Conservation (phyloP, 805 yeast genomes). For the Candida pini region DNA sequence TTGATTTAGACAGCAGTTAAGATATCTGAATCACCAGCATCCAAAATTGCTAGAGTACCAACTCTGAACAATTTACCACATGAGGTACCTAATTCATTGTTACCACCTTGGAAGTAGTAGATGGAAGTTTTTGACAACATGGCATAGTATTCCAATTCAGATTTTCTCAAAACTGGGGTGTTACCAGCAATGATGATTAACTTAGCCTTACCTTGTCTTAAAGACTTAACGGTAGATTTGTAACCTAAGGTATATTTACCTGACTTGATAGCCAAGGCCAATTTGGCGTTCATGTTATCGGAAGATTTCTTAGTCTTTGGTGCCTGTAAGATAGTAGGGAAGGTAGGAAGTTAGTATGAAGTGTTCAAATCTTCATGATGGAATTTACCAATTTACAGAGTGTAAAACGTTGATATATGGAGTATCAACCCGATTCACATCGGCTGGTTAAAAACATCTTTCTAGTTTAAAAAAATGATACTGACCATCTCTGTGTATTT, state of each 20-base stretch:
- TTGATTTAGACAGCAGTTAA: conserved; percentile 59
- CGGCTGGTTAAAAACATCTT: too few species aligned
- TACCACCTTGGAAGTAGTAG: conserved; percentile 99
- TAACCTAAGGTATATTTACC: conserved; percentile 99
- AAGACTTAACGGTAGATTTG: conserved; percentile 97
- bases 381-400: too few species aligned
- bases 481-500: conserved; percentile 97
- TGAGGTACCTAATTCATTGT: conserved; percentile 99
- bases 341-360: conserved; percentile 34
- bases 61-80: conserved; percentile 99
- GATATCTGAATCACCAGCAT: conserved; percentile 99
- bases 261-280: conserved; percentile 96
- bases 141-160: conserved; percentile 99
- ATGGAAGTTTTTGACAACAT: conserved; percentile 97
- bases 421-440: too few species aligned
- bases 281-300: conserved; percentile 96
- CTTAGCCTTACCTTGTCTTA: conserved; percentile 99
- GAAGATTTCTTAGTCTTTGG: conserved; percentile 86
- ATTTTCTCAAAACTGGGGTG: conserved; percentile 99
- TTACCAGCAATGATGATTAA: conserved; percentile 96
- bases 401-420: too few species aligned
- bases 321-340: conserved; percentile 51
- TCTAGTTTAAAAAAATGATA: conserved; percentile 33
- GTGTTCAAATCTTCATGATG: not conserved
- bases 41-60: conserved; percentile 92